Evolutionary conservation across 768 basidiomycete species (phyloP), one percentile per base, ranked within the genome.

Genomic region (Suillus occidentalis): DNA sequence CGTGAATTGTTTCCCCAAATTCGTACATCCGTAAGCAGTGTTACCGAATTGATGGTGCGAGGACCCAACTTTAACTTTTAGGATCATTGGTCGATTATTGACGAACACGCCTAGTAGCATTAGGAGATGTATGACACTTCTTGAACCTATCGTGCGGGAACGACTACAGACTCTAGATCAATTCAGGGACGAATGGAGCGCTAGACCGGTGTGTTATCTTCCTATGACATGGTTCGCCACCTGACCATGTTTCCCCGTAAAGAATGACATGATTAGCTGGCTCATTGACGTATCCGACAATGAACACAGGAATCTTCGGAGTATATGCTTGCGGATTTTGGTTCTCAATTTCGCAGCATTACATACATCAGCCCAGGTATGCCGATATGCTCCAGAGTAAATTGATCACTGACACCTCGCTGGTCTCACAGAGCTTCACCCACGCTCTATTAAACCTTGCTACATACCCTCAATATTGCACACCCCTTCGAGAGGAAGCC

Each of bases 231-330:
- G 22, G 39, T 58, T 34, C 8, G 37, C 61, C 53, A 62, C 5
- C 39, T 43, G 40, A 60, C 58, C 67, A 34, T 70, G 6, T 39
- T 55, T 34, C 58, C 47, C 14, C 36, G 3, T 40, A 22, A 56
- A 80, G 79, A 76, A 78, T 52, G 81, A 82, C 66, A 56, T 81
- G 69, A 72, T 82, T 14, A 74, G 73, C 39, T 81, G 80, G 82
- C 69, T 82, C n/a, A 73, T 82, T 67, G 75, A 75, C 12, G 75
- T 74, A 14, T 72, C 74, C 31, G 63, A 63, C 61, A 72, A 49
- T 49, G 70, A 69, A 66, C 73, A 67, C 39, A 69, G 64, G 68
- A 80, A 69, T 67, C 69, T 69, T 66, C 69, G 66, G 60, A 66
- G 73, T 39, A 67, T 75, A 42, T 72, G 72, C 47, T 61, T 81